Evolutionary conservation across 2,329 filamentous ascomycete genomes (phyloP).

Genomic region (Diplodia seriata): DNA sequence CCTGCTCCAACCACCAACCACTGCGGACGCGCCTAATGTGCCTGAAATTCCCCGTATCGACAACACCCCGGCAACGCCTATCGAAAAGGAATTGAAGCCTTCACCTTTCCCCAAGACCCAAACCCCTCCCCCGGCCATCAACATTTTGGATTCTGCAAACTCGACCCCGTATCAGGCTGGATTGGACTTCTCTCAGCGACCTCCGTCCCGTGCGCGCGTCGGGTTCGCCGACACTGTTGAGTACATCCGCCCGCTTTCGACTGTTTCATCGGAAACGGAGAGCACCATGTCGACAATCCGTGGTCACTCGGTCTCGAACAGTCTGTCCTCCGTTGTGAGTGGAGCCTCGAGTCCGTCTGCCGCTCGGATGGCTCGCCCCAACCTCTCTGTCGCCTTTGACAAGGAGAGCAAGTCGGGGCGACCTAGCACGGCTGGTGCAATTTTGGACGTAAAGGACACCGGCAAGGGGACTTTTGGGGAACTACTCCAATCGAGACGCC

Average conservation of each 20-base stretch:
- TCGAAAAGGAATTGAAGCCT: conserved; percentile 20
- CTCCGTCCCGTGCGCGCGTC: conserved; percentile 68
- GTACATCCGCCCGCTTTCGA: conserved; percentile 81
- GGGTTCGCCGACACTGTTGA: conserved; percentile 86
- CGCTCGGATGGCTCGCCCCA: conserved; percentile 50
- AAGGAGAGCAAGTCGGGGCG: conserved; percentile 50
- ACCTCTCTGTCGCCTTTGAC: conserved; percentile 51
- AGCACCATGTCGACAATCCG: conserved; percentile 74
- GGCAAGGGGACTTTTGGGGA: conserved; percentile 40
- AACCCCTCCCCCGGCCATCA: conserved; percentile 43
- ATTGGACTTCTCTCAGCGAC: conserved; percentile 44
- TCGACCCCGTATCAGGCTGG: conserved; percentile 41
- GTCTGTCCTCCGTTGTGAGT: conserved; percentile 79
- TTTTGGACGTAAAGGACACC: conserved; percentile 59
- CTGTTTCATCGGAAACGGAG: conserved; percentile 83
- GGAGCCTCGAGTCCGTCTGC: conserved; percentile 57
- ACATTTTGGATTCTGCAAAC: conserved; percentile 40
- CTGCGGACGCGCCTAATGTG: conserved; percentile 60
- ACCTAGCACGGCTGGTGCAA: conserved; percentile 74
- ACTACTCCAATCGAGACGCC: conserved; percentile 43
- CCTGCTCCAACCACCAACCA: conserved; percentile 64
- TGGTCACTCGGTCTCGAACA: conserved; percentile 77
- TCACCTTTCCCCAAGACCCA: conserved; percentile 19
- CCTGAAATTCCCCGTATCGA: conserved; percentile 28
- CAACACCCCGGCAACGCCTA: conserved; percentile 27